Conservation (phyloP, 2,329 filamentous ascomycete genomes). For the Aspergillus fischeri region DNA sequence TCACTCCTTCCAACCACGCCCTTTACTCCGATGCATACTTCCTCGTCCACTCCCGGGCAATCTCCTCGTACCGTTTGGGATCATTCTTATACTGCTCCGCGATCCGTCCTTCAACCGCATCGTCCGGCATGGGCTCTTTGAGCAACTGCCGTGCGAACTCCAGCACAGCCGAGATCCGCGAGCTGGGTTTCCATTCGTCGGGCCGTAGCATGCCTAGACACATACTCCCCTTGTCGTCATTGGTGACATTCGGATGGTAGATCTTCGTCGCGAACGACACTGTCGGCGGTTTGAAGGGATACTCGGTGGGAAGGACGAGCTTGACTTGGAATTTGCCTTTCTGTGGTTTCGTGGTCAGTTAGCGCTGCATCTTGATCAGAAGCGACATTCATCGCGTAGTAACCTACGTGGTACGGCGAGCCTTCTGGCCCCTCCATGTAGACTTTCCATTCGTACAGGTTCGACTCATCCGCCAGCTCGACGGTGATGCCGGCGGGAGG, state of each 20-base stretch:
- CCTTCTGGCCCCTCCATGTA: constrained; percentile 61
- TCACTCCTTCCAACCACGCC: constrained; percentile 1
- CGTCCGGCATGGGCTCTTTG: constrained; percentile 77
- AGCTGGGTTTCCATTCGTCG: constrained; percentile 89
- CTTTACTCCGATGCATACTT: constrained; percentile 59
- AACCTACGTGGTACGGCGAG: constrained; percentile 58
- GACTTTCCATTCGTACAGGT: constrained; percentile 66
- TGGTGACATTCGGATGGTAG: constrained; percentile 93
- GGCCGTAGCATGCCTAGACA: constrained; percentile 78
- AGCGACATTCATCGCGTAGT: constrained; percentile 23
- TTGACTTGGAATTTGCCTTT: constrained; percentile 71
- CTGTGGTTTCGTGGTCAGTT: constrained; percentile 30
- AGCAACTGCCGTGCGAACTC: constrained; percentile 72
- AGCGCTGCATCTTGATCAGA: not conserved
- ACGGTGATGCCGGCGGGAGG: constrained; percentile 57
- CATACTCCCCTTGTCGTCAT: constrained; percentile 79
- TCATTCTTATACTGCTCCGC: constrained; percentile 77
- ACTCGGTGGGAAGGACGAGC: constrained; percentile 70
- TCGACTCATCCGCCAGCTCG: constrained; percentile 56
- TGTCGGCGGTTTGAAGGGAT: constrained; percentile 83
- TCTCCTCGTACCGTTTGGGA: constrained; percentile 66
- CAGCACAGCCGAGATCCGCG: constrained; percentile 70
- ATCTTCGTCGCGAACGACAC: constrained; percentile 82
- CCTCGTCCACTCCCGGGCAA: constrained; percentile 67
- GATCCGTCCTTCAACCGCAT: constrained; percentile 81